phyloP scores from a whole-genome alignment of 768 basidiomycete genomes.

The Myochromella boudieri region DNA sequence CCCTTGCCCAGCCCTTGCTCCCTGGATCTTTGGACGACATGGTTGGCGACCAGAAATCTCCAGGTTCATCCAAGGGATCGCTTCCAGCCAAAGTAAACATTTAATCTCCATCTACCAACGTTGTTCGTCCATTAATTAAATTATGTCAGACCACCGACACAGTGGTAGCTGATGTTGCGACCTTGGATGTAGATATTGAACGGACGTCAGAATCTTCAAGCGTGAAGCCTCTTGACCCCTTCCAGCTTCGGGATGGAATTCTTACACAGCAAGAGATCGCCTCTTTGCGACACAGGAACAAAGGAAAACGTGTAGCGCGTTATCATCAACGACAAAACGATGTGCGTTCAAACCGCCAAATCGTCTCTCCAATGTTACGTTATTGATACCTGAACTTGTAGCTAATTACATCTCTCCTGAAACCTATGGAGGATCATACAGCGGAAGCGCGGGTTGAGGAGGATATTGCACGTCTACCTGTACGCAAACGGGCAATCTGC shows the following conservation, averaged over 20 bases:
- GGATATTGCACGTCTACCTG: conserved; percentile 64
- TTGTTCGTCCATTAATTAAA: conserved; percentile 13
- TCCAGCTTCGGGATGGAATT: conserved; percentile 58
- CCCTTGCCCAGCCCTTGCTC: conserved; percentile 24
- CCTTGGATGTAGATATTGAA: conserved; percentile 46
- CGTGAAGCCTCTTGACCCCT: conserved; percentile 56
- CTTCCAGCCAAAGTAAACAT: conserved; percentile 24
- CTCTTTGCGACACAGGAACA: conserved; percentile 58
- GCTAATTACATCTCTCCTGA: conserved; percentile 86
- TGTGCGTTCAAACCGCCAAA: conserved; percentile 34
- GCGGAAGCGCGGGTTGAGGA: conserved; percentile 75
- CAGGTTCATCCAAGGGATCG: conserved; percentile 27
- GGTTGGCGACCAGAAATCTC: conserved; percentile 29
- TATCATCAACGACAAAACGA: conserved; percentile 76
- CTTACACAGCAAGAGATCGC: conserved; percentile 63
- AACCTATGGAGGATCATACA: conserved; percentile 88
- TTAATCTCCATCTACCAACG: conserved; percentile 10
- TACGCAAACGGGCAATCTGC: conserved; percentile 29
- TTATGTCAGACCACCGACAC: conserved; percentile 43
- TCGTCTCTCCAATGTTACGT: background rate
- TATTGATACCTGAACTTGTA: conserved; percentile 29
- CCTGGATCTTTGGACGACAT: conserved; percentile 28
- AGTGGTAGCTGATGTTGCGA: conserved; percentile 47
- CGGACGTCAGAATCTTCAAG: conserved; percentile 32
- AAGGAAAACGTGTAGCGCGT: conserved; percentile 60